phyloP scores from a whole-genome alignment of 768 basidiomycete species.

The Dendrothele bispora region DNA sequence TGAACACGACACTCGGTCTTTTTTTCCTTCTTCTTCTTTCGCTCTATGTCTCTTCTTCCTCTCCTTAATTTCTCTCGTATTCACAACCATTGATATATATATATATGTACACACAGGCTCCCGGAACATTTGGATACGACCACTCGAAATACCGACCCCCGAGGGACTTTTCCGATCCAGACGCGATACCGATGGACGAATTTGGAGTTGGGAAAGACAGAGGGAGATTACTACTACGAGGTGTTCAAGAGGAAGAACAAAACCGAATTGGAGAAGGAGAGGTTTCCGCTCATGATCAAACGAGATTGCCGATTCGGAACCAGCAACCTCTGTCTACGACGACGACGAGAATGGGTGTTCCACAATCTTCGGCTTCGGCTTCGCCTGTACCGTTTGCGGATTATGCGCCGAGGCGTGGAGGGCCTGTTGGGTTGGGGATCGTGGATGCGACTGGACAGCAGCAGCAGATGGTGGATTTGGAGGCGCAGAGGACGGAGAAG shows the following conservation, averaged over 20 bases:
- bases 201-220: conserved; percentile 52
- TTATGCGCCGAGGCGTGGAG: conserved; percentile 41
- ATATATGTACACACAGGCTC: conserved; percentile 50
- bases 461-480: conserved; percentile 18
- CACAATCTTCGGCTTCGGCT: no score
- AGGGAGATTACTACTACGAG: conserved; percentile 7
- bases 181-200: conserved; percentile 62
- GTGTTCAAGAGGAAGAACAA: conserved; percentile 17
- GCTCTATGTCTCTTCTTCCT: no score
- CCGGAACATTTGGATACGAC: conserved; percentile 82
- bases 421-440: no score
- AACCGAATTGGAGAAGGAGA: conserved; percentile 17
- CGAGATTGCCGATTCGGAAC: conserved; percentile 19
- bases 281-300: conserved; percentile 24
- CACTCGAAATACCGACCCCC: conserved; percentile 65
- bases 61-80: neutral
- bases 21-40: no score
- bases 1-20: conserved; percentile 1
- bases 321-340: conserved; percentile 28
- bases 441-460: conserved; percentile 17
- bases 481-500: conserved; percentile 27
- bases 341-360: no score
- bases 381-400: conserved; percentile 66
- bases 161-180: conserved; percentile 29
- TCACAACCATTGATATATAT: conserved; percentile 7